These are phyloP conservation scores for Mycena vitilis DNA, from an alignment of 768 basidiomycete genomes.

Conservation along the genomic window DNA sequence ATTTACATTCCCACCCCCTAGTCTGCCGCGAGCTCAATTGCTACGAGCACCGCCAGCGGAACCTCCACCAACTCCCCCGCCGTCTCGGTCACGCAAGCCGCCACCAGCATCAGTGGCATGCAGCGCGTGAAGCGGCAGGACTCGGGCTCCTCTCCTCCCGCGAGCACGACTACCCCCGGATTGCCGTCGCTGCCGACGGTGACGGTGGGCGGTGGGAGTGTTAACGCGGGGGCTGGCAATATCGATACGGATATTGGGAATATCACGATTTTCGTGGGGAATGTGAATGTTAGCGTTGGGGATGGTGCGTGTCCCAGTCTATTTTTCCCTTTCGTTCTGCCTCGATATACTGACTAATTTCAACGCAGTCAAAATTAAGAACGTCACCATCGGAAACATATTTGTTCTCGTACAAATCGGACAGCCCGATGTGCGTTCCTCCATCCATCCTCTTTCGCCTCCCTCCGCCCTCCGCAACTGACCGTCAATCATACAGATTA, in stretches of 20 bases:
- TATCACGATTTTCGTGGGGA: slow-evolving; percentile 35
- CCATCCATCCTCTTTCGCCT: not conserved
- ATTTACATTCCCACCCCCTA: not conserved
- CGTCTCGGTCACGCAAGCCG: slow-evolving; percentile 24
- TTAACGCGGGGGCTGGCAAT: slow-evolving; percentile 30
- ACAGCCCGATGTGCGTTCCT: slow-evolving; percentile 32
- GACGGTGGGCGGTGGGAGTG: slow-evolving; percentile 28
- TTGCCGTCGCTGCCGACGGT: slow-evolving; percentile 15
- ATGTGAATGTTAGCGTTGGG: slow-evolving; percentile 35
- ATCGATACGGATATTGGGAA: slow-evolving; percentile 37
- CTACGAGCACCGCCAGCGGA: slow-evolving; percentile 27
- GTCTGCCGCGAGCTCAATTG: slow-evolving; percentile 33
- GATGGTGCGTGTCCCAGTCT: slow-evolving; percentile 21
- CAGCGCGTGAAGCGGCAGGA: slow-evolving; percentile 32
- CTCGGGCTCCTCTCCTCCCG: slow-evolving; percentile 6
- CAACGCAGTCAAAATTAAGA: slow-evolving; percentile 30
- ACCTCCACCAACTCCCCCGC: slow-evolving; percentile 34
- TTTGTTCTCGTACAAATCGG: slow-evolving; percentile 38
- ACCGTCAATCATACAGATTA: slow-evolving; percentile 3
- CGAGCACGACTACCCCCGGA: slow-evolving; percentile 5
- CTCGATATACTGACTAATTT: too few relatives aligned
- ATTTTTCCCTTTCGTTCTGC: too few relatives aligned
- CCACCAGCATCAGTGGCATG: slow-evolving; percentile 20
- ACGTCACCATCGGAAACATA: slow-evolving; percentile 35
- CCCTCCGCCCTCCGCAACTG: not conserved